These are phyloP conservation scores for Exsudoporus floridanus DNA, from an alignment of 1,284 basidiomycete genomes.

Conservation along the genomic window DNA sequence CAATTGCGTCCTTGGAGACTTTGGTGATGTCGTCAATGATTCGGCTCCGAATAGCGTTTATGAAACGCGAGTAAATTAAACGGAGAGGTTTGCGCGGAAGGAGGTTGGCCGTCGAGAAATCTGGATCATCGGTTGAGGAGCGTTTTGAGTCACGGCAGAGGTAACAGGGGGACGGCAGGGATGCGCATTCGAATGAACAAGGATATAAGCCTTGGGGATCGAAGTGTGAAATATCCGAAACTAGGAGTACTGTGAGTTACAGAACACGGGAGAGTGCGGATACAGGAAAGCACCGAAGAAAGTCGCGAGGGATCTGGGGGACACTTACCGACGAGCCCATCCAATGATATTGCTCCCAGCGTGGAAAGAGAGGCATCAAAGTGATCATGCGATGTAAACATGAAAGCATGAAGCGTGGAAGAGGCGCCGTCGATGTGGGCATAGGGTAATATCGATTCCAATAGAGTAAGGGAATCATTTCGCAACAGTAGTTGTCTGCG, in stretches of 20 bases:
- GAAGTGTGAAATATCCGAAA: constrained; percentile 41
- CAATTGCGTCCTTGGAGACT: constrained; percentile 29
- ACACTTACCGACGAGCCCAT: constrained; percentile 52
- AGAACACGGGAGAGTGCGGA: neutral
- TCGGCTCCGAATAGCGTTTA: constrained; percentile 46
- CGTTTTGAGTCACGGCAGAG: constrained; percentile 37
- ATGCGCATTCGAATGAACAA: constrained; percentile 48
- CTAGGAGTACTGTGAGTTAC: constrained; percentile 30
- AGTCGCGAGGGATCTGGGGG: neutral
- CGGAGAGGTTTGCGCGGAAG: constrained; percentile 50
- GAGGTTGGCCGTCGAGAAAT: constrained; percentile 30
- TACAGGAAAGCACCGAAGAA: neutral
- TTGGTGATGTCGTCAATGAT: constrained; percentile 59
- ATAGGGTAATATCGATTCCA: constrained; percentile 51
- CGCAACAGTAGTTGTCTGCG: constrained; percentile 47
- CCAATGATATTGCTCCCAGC: constrained; percentile 39
- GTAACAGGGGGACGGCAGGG: constrained; percentile 42
- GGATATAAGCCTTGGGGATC: constrained; percentile 51
- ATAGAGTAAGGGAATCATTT: constrained; percentile 38
- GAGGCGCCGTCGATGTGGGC: constrained; percentile 45
- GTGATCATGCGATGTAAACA: constrained; percentile 42
- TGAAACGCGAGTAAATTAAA: constrained; percentile 43
- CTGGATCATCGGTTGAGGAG: constrained; percentile 19
- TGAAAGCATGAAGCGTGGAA: constrained; percentile 54
- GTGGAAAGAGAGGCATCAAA: constrained; percentile 33